Base-by-base conservation (phyloP, 2,329 filamentous ascomycete species). In the Microcyclospora tardicrescens region DNA sequence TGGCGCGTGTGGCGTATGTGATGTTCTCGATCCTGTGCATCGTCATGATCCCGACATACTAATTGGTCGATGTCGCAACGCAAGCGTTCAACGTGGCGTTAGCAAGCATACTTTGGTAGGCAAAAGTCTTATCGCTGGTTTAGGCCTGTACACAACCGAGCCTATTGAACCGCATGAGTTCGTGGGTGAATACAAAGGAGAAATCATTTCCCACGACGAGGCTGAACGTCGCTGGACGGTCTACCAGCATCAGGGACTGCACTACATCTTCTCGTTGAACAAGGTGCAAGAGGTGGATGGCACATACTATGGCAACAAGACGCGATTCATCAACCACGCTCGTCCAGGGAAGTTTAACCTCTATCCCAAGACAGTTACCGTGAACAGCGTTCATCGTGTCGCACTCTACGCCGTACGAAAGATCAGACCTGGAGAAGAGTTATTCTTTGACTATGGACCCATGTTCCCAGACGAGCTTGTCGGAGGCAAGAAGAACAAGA, bases 321-420 rank as follows among this genome's bases (percentile, higher is more conserved):
- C 81, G 34, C 76, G 84, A 3, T 91, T 86, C 60, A 84, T 91
- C 57, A 91, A 93, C 58, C 82, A 89, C 50, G 78, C 81, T 1
- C 65, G 68, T 35, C 63, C 68, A 43, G 64, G 64, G 43, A 58
- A 57, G 51, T 64, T 46, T 55, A 81, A 80, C 38, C 77, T 78
- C 53, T 75, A 78, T 46, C 73, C 81, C 2, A 72, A 73, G 41
- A 79, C 84, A 38, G 59, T 81, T 12, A 74, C 84, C 36, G 83
- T 84, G 41, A 84, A 84, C 50, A 79, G 79, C 16, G 78, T 83
- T 1, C 53, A 79, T 49, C 74, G 84, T 11, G 84, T 91, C 55
- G 81, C 77, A 33, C 81, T 91, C 50, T 77, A 73, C 34, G 81
- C 83, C 0, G 65, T 71, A 39, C 67, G 73, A 2, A 70, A 80